phyloP scores from a whole-genome alignment of 2,329 filamentous ascomycete species.

The Venturia carpophila region DNA sequence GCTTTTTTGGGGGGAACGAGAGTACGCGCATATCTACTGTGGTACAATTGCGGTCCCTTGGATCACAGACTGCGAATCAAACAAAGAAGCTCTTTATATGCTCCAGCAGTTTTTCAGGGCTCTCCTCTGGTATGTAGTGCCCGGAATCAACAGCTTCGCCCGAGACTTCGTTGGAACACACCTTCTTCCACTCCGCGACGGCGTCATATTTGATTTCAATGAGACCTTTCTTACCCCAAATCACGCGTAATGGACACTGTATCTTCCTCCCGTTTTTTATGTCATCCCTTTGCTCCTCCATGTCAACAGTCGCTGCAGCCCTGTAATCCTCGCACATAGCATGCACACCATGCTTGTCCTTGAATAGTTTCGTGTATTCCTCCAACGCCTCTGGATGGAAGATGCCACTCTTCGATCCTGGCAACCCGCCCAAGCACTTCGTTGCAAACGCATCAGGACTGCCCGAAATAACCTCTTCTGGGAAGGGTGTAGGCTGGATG shows the following conservation, averaged over 20 bases:
- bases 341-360: slow-evolving; percentile 37
- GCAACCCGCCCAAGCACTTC: slow-evolving; percentile 32
- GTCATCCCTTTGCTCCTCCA: slow-evolving; percentile 44
- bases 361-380: slow-evolving; percentile 38
- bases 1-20: not conserved
- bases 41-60: not conserved
- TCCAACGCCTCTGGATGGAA: slow-evolving; percentile 33
- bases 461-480: slow-evolving; percentile 40
- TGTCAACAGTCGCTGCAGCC: slow-evolving; percentile 45
- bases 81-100: slow-evolving; percentile 37
- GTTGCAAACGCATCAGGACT: slow-evolving; percentile 36
- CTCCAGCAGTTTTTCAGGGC: slow-evolving; percentile 39
- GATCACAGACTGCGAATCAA: slow-evolving; percentile 17
- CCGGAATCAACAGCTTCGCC: slow-evolving; percentile 41
- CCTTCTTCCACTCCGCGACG: slow-evolving; percentile 44
- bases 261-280: slow-evolving; percentile 38
- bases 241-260: slow-evolving; percentile 39
- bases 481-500: slow-evolving; percentile 45
- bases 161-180: slow-evolving; percentile 31
- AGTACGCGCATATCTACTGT: not conserved
- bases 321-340: slow-evolving; percentile 51
- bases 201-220: slow-evolving; percentile 46
- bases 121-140: slow-evolving; percentile 47
- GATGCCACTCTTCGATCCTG: slow-evolving; percentile 27
- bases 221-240: slow-evolving; percentile 45